These are phyloP conservation scores for Orbilia brochopaga DNA, from an alignment of 2,329 filamentous ascomycete species.

Conservation along the genomic window DNA sequence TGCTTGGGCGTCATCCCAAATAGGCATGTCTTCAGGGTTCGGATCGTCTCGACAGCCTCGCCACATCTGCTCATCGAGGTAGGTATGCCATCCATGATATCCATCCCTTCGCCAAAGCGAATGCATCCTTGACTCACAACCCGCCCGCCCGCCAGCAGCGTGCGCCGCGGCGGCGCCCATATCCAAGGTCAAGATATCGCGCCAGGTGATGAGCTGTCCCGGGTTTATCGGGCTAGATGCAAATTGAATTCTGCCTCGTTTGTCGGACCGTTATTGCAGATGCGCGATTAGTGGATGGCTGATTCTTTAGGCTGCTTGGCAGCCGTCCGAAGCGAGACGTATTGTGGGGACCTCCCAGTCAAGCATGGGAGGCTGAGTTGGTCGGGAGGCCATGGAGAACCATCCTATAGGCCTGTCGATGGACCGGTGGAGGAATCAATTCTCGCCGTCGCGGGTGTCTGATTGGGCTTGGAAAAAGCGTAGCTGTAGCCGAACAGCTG, in stretches of 20 bases:
- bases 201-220: conserved; percentile 1
- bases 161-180: no score
- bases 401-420: conserved; percentile 27
- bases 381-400: conserved; percentile 44
- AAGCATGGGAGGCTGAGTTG: conserved; percentile 51
- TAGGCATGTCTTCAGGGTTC: no score
- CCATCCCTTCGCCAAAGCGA: no score
- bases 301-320: conserved; percentile 21
- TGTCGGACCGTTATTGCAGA: background rate
- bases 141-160: no score
- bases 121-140: no score
- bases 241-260: background rate
- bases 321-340: conserved; percentile 50
- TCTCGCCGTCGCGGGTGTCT: background rate
- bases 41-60: no score
- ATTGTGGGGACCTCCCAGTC: conserved; percentile 30
- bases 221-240: background rate
- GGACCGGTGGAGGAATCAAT: conserved; percentile 39
- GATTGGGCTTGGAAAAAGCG: background rate
- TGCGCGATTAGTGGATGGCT: background rate
- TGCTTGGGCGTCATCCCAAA: no score
- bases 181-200: background rate
- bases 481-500: background rate
- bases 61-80: no score
- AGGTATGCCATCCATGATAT: no score